phyloP scores from a whole-genome alignment of 768 basidiomycete species.

The Piloderma croceum region DNA sequence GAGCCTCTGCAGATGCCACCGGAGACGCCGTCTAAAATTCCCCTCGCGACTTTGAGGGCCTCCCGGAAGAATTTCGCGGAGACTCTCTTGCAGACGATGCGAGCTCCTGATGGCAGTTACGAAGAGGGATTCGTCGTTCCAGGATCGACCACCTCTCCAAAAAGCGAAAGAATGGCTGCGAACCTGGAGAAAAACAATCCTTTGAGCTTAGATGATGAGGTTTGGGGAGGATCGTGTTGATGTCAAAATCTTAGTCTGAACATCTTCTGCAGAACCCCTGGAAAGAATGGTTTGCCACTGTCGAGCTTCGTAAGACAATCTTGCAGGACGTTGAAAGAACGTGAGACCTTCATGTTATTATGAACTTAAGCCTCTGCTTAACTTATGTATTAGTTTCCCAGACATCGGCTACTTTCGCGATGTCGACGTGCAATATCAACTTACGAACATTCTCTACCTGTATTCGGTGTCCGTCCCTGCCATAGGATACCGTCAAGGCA shows the following conservation, averaged over 20 bases:
- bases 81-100: slow-evolving; percentile 63
- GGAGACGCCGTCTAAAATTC: slow-evolving; percentile 24
- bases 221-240: slow-evolving; percentile 23
- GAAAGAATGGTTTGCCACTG: slow-evolving; percentile 87
- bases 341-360: slow-evolving; percentile 39
- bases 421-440: slow-evolving; percentile 62
- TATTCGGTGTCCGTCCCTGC: slow-evolving; percentile 73
- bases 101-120: slow-evolving; percentile 82
- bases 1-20: slow-evolving; percentile 58
- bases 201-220: slow-evolving; percentile 73
- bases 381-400: slow-evolving; percentile 63
- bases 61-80: slow-evolving; percentile 53
- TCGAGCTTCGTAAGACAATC: slow-evolving; percentile 87
- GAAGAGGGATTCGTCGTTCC: slow-evolving; percentile 60
- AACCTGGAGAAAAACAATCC: slow-evolving; percentile 76
- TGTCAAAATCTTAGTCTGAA: no score
- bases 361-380: background rate
- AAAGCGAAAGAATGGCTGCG: slow-evolving; percentile 23
- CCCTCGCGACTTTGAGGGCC: slow-evolving; percentile 39
- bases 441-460: slow-evolving; percentile 86
- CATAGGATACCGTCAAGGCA: slow-evolving; percentile 94
- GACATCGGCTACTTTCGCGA: slow-evolving; percentile 89
- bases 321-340: slow-evolving; percentile 94
- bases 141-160: slow-evolving; percentile 36
- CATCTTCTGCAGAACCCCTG: slow-evolving; percentile 98